Evolutionary conservation across 2,329 filamentous ascomycete genomes (phyloP).

Genomic region (Colletotrichum gigasporum): DNA sequence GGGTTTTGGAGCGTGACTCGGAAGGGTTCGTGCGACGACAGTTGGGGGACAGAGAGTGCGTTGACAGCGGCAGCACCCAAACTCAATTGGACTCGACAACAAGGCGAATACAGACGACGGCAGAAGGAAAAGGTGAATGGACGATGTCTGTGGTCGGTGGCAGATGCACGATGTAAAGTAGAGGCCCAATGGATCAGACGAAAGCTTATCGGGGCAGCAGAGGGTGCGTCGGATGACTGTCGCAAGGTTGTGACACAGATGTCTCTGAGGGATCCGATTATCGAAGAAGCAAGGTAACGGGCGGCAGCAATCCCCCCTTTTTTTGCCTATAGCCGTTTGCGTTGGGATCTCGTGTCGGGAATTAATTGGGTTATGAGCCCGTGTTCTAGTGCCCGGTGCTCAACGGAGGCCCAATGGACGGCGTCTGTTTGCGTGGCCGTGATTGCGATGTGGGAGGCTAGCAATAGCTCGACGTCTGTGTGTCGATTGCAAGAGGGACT

Average conservation of each 20-base stretch:
- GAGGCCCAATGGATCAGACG: constrained; percentile 8
- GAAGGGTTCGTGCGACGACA: background rate
- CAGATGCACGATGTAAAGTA: constrained; percentile 14
- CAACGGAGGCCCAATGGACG: background rate
- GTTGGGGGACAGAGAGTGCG: background rate
- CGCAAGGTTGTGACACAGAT: constrained; percentile 25
- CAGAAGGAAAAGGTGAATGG: background rate
- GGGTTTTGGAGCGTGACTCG: background rate
- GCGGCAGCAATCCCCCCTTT: constrained; percentile 5
- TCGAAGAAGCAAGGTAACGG: background rate
- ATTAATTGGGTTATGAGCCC: background rate
- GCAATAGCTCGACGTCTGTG: background rate
- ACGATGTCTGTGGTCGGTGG: constrained; percentile 6
- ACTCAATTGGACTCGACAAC: constrained; percentile 1
- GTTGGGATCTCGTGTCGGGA: constrained; percentile 4
- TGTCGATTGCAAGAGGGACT: too few species aligned
- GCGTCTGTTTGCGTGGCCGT: background rate
- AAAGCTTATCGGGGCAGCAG: constrained; percentile 23
- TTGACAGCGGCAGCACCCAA: constrained; percentile 1
- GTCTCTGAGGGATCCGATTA: constrained; percentile 18
- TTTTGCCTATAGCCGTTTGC: background rate
- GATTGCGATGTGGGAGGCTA: background rate
- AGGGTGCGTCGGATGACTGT: constrained; percentile 16
- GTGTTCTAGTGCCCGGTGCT: background rate
- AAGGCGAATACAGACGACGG: constrained; percentile 5